Percentiles rank a stretch among this genome's conserved stretches.
phyloP scores from a whole-genome alignment of 495 filamentous ascomycete genomes.

The Annulohypoxylon stygium region DNA sequence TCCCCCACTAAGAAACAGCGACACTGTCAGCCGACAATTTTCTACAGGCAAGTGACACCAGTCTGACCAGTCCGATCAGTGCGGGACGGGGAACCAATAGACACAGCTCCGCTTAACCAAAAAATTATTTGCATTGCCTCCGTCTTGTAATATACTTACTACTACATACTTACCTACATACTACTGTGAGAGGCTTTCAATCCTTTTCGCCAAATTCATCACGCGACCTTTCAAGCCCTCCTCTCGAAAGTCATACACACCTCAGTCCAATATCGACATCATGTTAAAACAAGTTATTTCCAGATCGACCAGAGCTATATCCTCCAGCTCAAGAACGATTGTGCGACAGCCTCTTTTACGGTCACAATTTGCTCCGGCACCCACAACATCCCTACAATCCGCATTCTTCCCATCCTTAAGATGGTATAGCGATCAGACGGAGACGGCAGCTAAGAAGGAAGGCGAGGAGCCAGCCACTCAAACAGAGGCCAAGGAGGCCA shows the following conservation, averaged over 20 bases:
- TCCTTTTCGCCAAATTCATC: not conserved
- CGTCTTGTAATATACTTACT: not conserved
- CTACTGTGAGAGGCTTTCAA: not conserved
- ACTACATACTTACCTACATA: no score
- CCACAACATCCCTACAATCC: conserved; percentile 47
- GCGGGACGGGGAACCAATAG: conserved; percentile 20
- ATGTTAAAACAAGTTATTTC: conserved; percentile 62
- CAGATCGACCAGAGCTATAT: conserved; percentile 55
- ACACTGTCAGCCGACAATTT: not conserved
- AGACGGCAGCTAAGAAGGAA: conserved; percentile 54
- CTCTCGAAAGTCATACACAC: conserved; percentile 15
- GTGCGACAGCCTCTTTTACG: conserved; percentile 49
- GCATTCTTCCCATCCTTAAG: conserved; percentile 46
- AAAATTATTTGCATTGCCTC: conserved; percentile 37
- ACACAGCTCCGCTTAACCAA: conserved; percentile 21
- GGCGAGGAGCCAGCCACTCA: conserved; percentile 50
- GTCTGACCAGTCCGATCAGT: not conserved
- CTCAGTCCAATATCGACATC: conserved; percentile 33
- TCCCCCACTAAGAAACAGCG: conserved; percentile 6
- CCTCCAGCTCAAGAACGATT: conserved; percentile 43
- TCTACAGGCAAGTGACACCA: conserved; percentile 19
- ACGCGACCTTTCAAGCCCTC: conserved; percentile 38
- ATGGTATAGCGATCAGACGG: conserved; percentile 64
- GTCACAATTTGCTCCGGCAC: conserved; percentile 51
- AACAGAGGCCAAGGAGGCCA: conserved; percentile 48